A percentile compares a stretch with the other conserved stretches of the same genome.
Conservation (phyloP, 176 grass and related monocot species). For the Urochloa ruziziensis region DNA sequence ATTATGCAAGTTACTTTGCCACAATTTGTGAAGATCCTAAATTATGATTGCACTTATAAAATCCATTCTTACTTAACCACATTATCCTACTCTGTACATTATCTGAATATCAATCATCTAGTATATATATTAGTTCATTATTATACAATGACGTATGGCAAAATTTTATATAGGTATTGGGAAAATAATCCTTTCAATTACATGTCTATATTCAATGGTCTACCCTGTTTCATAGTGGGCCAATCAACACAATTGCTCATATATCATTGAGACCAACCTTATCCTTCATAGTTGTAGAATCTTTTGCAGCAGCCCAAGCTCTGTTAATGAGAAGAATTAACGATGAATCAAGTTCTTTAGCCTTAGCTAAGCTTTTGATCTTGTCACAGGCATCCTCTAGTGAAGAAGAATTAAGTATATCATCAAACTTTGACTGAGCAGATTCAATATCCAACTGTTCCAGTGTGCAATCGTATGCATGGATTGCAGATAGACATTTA, state of each 20-base stretch:
- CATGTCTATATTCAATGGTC: not conserved
- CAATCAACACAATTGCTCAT: not conserved
- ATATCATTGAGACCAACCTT: constrained; percentile 45
- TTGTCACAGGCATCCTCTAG: constrained; percentile 71
- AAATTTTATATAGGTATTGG: not conserved
- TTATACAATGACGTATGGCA: not conserved
- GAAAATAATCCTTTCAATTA: not conserved
- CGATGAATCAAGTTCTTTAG: constrained; percentile 88
- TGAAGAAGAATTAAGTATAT: constrained; percentile 84
- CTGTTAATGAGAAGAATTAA: constrained; percentile 86
- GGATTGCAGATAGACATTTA: constrained; percentile 86
- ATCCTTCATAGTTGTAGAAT: constrained; percentile 64
- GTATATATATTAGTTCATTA: too few species aligned
- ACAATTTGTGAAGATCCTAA: too few species aligned
- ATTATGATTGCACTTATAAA: too few species aligned
- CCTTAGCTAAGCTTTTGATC: constrained; percentile 70
- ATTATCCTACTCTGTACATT: too few species aligned
- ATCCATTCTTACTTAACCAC: too few species aligned
- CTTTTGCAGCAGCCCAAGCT: constrained; percentile 89
- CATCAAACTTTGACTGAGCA: constrained; percentile 85
- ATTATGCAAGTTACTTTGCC: not conserved
- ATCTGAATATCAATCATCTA: too few species aligned
- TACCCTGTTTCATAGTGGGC: not conserved
- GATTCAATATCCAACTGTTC: constrained; percentile 65
- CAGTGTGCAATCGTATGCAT: constrained; percentile 77